Base-by-base conservation (phyloP, 495 filamentous ascomycete species). In the Physcia stellaris region DNA sequence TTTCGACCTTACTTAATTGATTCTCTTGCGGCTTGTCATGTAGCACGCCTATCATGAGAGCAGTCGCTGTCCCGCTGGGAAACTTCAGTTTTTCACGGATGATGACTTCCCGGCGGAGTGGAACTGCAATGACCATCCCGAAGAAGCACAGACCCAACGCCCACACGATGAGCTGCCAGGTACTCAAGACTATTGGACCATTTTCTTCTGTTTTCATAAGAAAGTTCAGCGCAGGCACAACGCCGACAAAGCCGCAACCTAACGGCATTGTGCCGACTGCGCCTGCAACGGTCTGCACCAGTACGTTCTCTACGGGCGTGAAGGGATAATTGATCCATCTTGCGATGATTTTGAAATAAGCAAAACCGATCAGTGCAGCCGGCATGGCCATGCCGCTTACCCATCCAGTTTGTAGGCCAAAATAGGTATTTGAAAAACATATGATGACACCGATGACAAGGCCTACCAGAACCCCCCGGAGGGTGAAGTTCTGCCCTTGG, bases 351-450 rank as follows among this genome's bases (percentile, higher is more conserved):
- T 86, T 84, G 67, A 99, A 99, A 49, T 93, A 78, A 5, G 86
- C 90, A 51, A 95, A 96, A n/a, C 92, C 92, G 41, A 99, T 82
- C 41, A 99, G 60, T 7, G 85, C 83, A 1, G 87, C 79, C 0
- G 92, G 92, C 92, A 99, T 96, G 11, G 79, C 68, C 80, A 86
- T 86, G 3, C 77, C 73, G 40, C 67, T 75, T 38, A 80, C 70
- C 88, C 90, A 99, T 49, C 92, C 92, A 3, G 88, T 95, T 57
- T 99, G 92, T 19, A 99, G 68, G 10, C 92, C 92, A 51, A 96
- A 99, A 55, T 95, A 99, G 66, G 83, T 93, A 58, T 96, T 96
- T 19, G 82, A 88, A 60, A 94, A 94, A 46, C 81, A 86, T 43
- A 94, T 93, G 29, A 96, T 63, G 2, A 86, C 68, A 20, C 90